Conservation (phyloP, 768 basidiomycete species). For the Phanerochaete carnosa region DNA sequence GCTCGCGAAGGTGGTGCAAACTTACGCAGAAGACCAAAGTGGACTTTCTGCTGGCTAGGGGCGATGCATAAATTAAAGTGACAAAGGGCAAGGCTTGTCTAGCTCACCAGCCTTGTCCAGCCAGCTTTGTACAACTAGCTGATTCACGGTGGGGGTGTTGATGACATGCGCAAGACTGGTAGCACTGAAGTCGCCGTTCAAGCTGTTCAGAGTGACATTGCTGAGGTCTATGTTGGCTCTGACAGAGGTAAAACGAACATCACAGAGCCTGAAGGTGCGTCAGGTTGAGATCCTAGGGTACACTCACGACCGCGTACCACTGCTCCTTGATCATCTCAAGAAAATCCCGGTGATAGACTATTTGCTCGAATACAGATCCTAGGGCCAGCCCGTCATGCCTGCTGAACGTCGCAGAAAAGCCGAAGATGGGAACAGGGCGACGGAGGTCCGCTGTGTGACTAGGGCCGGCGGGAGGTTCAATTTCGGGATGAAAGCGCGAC, state of each 20-base stretch:
- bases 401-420: conserved; percentile 94
- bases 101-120: conserved; percentile 74
- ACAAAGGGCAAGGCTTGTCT: neutral
- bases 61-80: neutral
- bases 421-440: conserved; percentile 76
- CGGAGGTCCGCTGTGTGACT: conserved; percentile 30
- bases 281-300: neutral
- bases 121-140: conserved; percentile 79
- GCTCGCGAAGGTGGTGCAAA: conserved; percentile 69
- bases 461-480: conserved; percentile 20
- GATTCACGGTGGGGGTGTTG: conserved; percentile 76
- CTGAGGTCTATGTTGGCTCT: conserved; percentile 69
- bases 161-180: conserved; percentile 76
- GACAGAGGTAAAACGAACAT: conserved; percentile 82
- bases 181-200: conserved; percentile 79
- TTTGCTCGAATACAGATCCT: conserved; percentile 82
- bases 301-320: conserved; percentile 48
- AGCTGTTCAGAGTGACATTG: conserved; percentile 59
- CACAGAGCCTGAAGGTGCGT: conserved; percentile 62
- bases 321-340: conserved; percentile 90
- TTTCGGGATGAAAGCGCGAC: conserved; percentile 74
- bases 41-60: conserved; percentile 63
- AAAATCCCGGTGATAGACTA: conserved; percentile 92
- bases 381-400: conserved; percentile 89
- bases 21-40: conserved; percentile 93